A percentile compares a stretch with the other conserved stretches of the same genome.
Conservation (phyloP, 805 yeast genomes). For the Ogataea saltuana region DNA sequence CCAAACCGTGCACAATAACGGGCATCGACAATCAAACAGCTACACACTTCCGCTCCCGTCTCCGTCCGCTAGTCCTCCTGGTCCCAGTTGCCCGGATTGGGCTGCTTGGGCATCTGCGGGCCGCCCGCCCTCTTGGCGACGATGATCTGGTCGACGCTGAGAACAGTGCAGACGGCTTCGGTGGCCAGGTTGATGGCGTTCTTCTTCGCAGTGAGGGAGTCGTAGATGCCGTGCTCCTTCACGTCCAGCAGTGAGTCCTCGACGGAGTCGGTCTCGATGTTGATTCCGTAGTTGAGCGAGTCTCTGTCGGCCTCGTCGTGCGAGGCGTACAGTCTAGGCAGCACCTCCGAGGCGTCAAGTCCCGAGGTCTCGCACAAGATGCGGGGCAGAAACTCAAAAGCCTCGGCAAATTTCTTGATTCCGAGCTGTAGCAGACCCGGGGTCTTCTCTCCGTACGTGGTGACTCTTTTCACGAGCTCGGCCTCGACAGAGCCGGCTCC, state of each 20-base stretch:
- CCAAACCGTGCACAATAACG: neutral
- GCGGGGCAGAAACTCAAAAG: constrained; percentile 93
- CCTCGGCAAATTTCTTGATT: constrained; percentile 89
- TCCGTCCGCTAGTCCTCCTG: constrained; percentile 62
- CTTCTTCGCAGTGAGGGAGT: constrained; percentile 74
- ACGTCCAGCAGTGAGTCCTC: constrained; percentile 73
- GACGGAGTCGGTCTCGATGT: constrained; percentile 68
- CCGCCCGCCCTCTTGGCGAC: constrained; percentile 99
- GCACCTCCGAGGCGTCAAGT: constrained; percentile 82
- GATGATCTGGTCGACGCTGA: constrained; percentile 93
- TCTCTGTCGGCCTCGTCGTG: constrained; percentile 56
- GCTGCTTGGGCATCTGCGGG: constrained; percentile 84
- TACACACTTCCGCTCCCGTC: neutral
- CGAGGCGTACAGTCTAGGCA: constrained; percentile 86
- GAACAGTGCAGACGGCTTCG: constrained; percentile 88
- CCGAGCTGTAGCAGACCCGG: constrained; percentile 93
- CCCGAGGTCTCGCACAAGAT: constrained; percentile 95
- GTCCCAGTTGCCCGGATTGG: constrained; percentile 94
- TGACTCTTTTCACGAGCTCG: constrained; percentile 77
- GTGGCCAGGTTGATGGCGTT: constrained; percentile 93
- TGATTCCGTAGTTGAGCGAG: constrained; percentile 57
- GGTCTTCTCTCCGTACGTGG: constrained; percentile 86
- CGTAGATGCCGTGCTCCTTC: constrained; percentile 67
- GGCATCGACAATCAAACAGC: neutral
- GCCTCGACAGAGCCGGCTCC: constrained; percentile 98